Evolutionary conservation across 306 rosid genomes (phyloP), one percentile per base, ranked within the genome.

Genomic region (Purshia tridentata): DNA sequence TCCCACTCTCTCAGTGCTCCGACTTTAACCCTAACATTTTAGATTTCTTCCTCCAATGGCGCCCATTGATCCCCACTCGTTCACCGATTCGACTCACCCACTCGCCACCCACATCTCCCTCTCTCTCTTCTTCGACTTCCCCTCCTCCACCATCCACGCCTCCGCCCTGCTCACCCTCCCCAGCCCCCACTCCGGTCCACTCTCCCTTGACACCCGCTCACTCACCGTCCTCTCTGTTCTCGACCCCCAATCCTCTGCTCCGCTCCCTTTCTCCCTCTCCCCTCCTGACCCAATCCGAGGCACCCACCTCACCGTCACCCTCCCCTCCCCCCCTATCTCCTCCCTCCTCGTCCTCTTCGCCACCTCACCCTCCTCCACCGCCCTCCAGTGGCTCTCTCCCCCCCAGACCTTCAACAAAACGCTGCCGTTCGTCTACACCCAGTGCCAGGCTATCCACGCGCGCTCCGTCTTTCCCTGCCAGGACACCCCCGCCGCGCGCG

Each of bases 391-490:
- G 99, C 90, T 94, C 0, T 57, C 78, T 0, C 96, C 97, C 4
- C 88, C 89, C 0, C 97, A 94, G 72, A 91, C 99, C 6, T 88
- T 84, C 79, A 84, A 84, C 82, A 90, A 91, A 50, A 45, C 86
- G 1, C 70, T 69, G 1, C 97, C 99, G 0, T 90, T 89, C 15
- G 99, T 88, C 19, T 91, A 91, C 84, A 94, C 99, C 0, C 99
- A 94, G 20, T 91, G 99, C 78, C 99, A 94, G 11, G 82, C 96
- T 69, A 91, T 94, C 60, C 99, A 94, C 57, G 99, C 99, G 0
- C 96, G 99, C 40, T 54, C 97, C 0, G 84, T 94, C 20, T 88
- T 94, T 75, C 99, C 99, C 3, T 94, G 90, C 69, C 99, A 94
- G 74, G 99, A 94, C 81, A 94, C 99, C 4, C 96, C 99, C 0